phyloP scores from a whole-genome alignment of 2,329 filamentous ascomycete species.

The Fusarium sp. region DNA sequence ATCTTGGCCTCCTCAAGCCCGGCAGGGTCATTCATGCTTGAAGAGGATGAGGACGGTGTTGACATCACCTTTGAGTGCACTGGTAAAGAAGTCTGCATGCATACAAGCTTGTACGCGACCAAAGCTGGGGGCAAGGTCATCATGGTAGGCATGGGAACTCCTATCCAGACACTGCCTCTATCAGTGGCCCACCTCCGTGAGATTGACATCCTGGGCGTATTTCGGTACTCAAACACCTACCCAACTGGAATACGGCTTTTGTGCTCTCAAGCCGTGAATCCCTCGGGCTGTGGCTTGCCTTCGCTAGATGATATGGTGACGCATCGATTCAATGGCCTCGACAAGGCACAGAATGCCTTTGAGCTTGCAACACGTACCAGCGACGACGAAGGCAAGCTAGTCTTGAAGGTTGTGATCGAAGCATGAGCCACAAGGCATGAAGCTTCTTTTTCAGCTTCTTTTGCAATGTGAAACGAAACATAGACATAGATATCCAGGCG shows the following conservation, averaged over 20 bases:
- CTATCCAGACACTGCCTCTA: conserved; percentile 79
- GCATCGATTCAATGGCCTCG: conserved; percentile 75
- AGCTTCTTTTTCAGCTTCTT: neutral
- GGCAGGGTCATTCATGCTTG: conserved; percentile 46
- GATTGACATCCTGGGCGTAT: conserved; percentile 82
- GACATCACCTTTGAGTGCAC: conserved; percentile 82
- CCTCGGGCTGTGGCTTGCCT: conserved; percentile 63
- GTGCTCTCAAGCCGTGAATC: conserved; percentile 57
- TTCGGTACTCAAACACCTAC: conserved; percentile 83
- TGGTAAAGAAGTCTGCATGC: conserved; percentile 79
- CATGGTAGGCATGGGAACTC: conserved; percentile 84
- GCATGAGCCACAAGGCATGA: conserved; percentile 50
- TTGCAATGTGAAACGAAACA: conserved; percentile 28
- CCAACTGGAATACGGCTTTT: conserved; percentile 74
- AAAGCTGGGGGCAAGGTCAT: conserved; percentile 77
- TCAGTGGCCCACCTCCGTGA: conserved; percentile 79
- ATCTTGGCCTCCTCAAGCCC: conserved; percentile 59
- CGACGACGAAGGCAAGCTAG: conserved; percentile 75
- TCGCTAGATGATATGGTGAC: conserved; percentile 79
- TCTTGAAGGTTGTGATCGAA: conserved; percentile 78
- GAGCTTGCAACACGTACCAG: conserved; percentile 76
- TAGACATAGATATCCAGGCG: conserved; percentile 40
- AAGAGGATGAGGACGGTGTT: conserved; percentile 75
- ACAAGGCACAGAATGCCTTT: conserved; percentile 72
- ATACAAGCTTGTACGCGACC: conserved; percentile 79